Evolutionary conservation across 768 basidiomycete genomes (phyloP), one percentile per base, ranked within the genome.

Genomic region (Hirschioporus abietinus): DNA sequence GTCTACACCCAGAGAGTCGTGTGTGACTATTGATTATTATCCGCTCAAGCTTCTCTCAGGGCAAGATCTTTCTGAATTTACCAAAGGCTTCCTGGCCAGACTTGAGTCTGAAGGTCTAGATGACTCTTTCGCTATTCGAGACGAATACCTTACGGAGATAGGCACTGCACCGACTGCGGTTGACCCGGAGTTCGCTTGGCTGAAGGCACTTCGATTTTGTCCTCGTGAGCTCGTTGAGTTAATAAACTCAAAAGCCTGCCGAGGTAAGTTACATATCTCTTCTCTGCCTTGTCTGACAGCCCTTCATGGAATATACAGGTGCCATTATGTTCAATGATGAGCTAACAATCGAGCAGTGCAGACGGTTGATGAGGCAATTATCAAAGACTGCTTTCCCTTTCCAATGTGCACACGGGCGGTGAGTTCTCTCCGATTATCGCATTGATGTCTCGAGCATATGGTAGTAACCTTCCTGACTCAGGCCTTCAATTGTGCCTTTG

Each of bases 291-390:
- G 26, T 60, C 30, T 63, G 15, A 58, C 18, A 60, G 35, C 61
- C 66, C 36, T 59, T 63, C 9, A 35, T 58, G 30, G 8, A 30
- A 2, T 2, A 60, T 64, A 17, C 74, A 97, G 95, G 96, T 64
- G 96, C 96, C 1, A 92, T 97, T 76, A 97, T 98, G 95, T 97
- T 97, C 81, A 96, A 96, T 70, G 96, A 99, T 74, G 67, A 81
- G 0, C 80, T 99, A 63, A 85, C 80, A 17, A 65, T 78, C 7
- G 81, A 81, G 36, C 93, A 97, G 73, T 93, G 93, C 74, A 74
- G 83, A 70, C 78, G 81, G 61, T 83, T 99, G 58, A 81, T 99
- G 60, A 71, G 73, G 7, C 83, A 87, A 69, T 82, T 99, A 30
- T 82, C 89, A 9, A 75, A 83, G 68, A 93, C 94, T 1, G 81